Evolutionary conservation across 495 filamentous ascomycete genomes (phyloP).

Genomic region (Tuber aestivum): DNA sequence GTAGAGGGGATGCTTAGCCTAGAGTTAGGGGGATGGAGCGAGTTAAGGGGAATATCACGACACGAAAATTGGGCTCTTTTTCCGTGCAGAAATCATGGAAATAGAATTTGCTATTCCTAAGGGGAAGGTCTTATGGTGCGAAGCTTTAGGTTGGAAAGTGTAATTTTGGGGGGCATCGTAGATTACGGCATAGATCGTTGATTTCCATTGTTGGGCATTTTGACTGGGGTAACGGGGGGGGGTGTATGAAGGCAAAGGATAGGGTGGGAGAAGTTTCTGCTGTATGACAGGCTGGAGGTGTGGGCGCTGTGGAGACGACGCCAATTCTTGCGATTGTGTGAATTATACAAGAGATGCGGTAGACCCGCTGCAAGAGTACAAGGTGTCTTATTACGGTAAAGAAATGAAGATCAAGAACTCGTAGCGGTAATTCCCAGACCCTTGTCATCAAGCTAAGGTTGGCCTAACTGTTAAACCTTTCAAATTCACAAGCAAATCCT

Average conservation of each 20-base stretch:
- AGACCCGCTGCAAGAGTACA: not conserved
- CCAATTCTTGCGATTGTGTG: not conserved
- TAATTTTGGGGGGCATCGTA: not conserved
- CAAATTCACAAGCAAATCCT: not conserved
- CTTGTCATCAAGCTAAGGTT: not conserved
- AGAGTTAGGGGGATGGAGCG: not conserved
- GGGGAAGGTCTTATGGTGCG: not conserved
- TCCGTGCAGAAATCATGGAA: too few species aligned
- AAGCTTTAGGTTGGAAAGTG: not conserved
- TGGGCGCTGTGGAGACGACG: not conserved
- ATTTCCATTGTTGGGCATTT: not conserved
- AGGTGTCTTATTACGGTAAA: not conserved
- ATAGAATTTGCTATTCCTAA: not conserved
- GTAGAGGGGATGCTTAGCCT: not conserved
- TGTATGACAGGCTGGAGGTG: not conserved
- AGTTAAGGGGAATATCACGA: not conserved
- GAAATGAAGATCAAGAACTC: not conserved
- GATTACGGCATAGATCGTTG: not conserved
- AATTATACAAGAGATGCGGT: not conserved
- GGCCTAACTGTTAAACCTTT: not conserved
- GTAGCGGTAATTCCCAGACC: not conserved
- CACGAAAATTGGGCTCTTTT: not conserved
- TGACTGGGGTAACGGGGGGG: too few species aligned
- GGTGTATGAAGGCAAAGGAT: not conserved
- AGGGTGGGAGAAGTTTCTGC: not conserved